phyloP scores from a whole-genome alignment of 2,329 filamentous ascomycete species.

The Aspergillus nomiae region DNA sequence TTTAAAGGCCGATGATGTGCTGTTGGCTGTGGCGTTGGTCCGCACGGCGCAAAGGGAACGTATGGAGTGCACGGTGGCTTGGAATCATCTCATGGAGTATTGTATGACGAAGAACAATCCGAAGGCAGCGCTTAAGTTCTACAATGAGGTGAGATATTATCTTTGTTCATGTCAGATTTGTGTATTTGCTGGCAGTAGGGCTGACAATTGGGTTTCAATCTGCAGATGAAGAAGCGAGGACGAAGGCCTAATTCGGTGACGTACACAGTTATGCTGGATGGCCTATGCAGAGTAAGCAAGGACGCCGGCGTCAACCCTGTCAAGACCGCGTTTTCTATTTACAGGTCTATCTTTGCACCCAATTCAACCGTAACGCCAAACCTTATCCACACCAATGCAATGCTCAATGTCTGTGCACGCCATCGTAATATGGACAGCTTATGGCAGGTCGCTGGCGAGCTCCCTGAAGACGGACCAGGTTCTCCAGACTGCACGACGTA shows the following conservation, averaged over 20 bases:
- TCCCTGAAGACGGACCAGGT: constrained; percentile 64
- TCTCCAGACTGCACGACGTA: constrained; percentile 74
- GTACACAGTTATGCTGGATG: constrained; percentile 79
- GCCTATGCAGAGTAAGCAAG: constrained; percentile 65
- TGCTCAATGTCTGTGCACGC: constrained; percentile 77
- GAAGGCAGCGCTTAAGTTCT: constrained; percentile 73
- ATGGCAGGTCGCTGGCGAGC: constrained; percentile 72
- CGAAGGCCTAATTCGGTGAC: constrained; percentile 80
- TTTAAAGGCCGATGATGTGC: constrained; percentile 61
- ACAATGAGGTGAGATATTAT: constrained; percentile 69
- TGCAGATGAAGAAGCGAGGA: constrained; percentile 89
- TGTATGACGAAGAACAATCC: constrained; percentile 63
- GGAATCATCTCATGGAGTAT: constrained; percentile 83
- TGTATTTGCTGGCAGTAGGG: not conserved
- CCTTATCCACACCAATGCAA: constrained; percentile 83
- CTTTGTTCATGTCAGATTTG: not conserved
- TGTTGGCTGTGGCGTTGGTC: constrained; percentile 69
- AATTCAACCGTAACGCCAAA: constrained; percentile 68
- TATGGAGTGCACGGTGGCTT: constrained; percentile 70
- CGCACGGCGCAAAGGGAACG: constrained; percentile 66
- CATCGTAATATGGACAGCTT: constrained; percentile 76
- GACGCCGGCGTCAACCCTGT: constrained; percentile 58
- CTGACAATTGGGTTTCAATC: constrained; percentile 16
- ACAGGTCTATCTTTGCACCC: constrained; percentile 69
- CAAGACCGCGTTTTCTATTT: constrained; percentile 71